Percentiles rank a stretch among this genome's conserved stretches.
phyloP scores from a whole-genome alignment of 768 basidiomycete genomes.

The Roridomyces roridus region DNA sequence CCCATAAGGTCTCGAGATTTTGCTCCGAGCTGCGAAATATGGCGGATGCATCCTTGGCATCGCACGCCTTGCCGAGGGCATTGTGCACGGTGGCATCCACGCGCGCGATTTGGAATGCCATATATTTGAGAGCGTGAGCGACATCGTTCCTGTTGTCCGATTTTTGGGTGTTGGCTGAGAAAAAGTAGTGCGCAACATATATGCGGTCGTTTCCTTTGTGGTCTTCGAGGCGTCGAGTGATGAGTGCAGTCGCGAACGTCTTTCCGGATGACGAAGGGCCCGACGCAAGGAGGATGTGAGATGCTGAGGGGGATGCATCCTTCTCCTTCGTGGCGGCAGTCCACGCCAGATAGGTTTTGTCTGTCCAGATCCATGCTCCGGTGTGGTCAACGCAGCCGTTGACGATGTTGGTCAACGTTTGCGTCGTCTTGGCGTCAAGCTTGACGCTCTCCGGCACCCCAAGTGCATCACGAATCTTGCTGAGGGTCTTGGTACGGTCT shows the following conservation, averaged over 20 bases:
- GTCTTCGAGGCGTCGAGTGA: not conserved
- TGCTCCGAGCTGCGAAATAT: not conserved
- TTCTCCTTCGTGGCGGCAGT: not conserved
- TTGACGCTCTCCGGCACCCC: not conserved
- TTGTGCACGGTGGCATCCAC: not conserved
- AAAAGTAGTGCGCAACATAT: constrained; percentile 1
- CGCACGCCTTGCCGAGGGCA: not conserved
- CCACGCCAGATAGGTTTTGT: not conserved
- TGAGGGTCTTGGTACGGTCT: not conserved
- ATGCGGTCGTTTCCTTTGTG: not conserved
- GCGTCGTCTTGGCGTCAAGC: not conserved
- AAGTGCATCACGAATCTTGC: not conserved
- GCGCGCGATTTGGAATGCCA: constrained; percentile 3
- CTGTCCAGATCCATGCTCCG: not conserved
- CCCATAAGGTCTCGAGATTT: not conserved
- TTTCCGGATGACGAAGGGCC: not conserved
- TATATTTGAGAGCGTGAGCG: not conserved
- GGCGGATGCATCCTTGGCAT: not conserved
- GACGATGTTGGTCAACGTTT: not conserved
- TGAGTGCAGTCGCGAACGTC: not conserved
- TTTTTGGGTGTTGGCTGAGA: not conserved
- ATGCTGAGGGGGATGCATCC: no score
- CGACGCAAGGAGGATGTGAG: not conserved
- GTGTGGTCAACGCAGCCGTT: not conserved
- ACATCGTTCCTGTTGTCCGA: not conserved